These are phyloP conservation scores for Alternaria viburni DNA, from an alignment of 2,329 filamentous ascomycete genomes.

Conservation along the genomic window DNA sequence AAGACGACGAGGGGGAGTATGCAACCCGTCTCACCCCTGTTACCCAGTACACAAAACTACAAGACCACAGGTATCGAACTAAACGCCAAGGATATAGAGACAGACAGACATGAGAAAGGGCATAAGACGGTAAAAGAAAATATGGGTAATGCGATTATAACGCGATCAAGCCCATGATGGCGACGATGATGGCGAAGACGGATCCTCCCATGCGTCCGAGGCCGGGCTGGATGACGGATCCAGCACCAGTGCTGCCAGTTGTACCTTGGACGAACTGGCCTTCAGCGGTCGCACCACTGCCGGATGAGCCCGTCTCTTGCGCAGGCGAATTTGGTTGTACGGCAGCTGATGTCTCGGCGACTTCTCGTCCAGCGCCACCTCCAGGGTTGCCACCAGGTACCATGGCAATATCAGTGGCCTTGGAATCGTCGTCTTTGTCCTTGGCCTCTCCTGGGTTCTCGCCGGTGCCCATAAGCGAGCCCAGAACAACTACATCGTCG, in stretches of 20 bases:
- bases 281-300: not conserved
- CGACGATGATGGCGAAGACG: constrained; percentile 41
- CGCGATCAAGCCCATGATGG: constrained; percentile 40
- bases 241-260: constrained; percentile 19
- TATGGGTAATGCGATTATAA: constrained; percentile 21
- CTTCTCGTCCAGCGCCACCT: constrained; percentile 55
- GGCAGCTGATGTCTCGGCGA: constrained; percentile 23
- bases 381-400: constrained; percentile 64
- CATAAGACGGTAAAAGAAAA: not conserved
- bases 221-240: constrained; percentile 29
- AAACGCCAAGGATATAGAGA: not conserved
- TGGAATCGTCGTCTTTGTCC: constrained; percentile 39
- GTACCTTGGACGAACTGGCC: constrained; percentile 32
- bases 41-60: not conserved
- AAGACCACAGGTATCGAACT: not conserved
- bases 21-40: not conserved
- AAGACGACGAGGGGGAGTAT: not conserved
- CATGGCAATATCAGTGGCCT: constrained; percentile 50
- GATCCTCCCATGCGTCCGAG: constrained; percentile 41
- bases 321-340: not conserved
- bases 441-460: constrained; percentile 65
- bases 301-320: constrained; percentile 7
- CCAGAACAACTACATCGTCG: constrained; percentile 75
- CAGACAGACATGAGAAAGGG: not conserved
- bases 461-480: constrained; percentile 81